Evolutionary conservation across 768 basidiomycete genomes (phyloP).

Genomic region (Russula dissimulans): DNA sequence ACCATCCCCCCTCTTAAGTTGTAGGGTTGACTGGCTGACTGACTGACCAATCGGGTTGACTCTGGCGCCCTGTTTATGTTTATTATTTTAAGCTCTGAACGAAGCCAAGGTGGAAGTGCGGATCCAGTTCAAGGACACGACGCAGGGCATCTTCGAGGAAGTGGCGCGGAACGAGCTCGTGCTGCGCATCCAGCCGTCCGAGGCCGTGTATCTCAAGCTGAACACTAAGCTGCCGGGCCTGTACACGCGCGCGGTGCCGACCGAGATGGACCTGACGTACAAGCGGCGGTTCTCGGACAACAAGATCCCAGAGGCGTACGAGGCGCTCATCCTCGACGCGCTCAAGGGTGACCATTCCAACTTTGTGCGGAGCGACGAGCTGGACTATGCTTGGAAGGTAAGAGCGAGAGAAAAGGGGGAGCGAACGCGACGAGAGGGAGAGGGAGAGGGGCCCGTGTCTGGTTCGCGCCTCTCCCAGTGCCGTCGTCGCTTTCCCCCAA

Average conservation of each 20-base stretch:
- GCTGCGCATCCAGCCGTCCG: slow-evolving; percentile 91
- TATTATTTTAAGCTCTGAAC: slow-evolving; percentile 60
- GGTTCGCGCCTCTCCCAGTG: not conserved
- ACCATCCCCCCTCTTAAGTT: not conserved
- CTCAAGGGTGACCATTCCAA: slow-evolving; percentile 98
- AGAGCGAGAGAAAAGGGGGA: not conserved
- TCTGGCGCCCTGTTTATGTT: not conserved
- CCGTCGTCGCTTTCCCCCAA: too few species aligned
- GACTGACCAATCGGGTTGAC: not conserved
- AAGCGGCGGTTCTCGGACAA: slow-evolving; percentile 86
- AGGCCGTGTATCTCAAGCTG: slow-evolving; percentile 95
- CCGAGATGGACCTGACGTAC: slow-evolving; percentile 98
- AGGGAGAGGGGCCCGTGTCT: too few species aligned
- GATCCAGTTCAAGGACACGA: slow-evolving; percentile 97
- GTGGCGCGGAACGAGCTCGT: slow-evolving; percentile 96
- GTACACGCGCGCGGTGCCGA: slow-evolving; percentile 81
- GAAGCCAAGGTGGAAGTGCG: slow-evolving; percentile 98
- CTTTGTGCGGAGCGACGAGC: slow-evolving; percentile 95
- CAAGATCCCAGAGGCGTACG: slow-evolving; percentile 94
- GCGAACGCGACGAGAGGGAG: too few species aligned
- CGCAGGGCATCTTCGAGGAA: slow-evolving; percentile 92
- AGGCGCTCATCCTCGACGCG: slow-evolving; percentile 90
- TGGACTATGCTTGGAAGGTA: slow-evolving; percentile 97
- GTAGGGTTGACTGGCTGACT: not conserved
- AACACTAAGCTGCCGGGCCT: slow-evolving; percentile 94